Conservation (phyloP, 2,329 filamentous ascomycete genomes). For the Pseudogymnoascus sp. region DNA sequence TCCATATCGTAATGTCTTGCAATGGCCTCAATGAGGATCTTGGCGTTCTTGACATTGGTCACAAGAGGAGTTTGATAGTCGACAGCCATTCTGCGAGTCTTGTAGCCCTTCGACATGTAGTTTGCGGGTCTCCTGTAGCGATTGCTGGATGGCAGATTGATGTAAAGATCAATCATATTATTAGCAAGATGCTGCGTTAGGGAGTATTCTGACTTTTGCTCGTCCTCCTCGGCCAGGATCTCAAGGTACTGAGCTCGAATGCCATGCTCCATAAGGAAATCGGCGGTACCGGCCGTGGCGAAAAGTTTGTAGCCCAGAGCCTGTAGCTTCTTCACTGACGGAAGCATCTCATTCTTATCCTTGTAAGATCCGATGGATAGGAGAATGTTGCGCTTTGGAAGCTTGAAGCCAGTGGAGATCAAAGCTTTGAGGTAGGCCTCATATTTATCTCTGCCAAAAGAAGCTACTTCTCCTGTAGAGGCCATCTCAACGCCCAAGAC, state of each 20-base stretch:
- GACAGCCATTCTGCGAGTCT: conserved; percentile 93
- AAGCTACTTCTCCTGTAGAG: conserved; percentile 95
- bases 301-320: conserved; percentile 92
- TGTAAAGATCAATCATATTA: conserved; percentile 97
- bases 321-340: conserved; percentile 81
- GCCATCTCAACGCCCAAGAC: conserved; percentile 98
- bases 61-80: conserved; percentile 91
- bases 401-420: conserved; percentile 89
- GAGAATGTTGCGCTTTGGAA: conserved; percentile 91
- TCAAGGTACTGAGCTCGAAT: conserved; percentile 92
- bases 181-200: conserved; percentile 93
- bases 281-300: conserved; percentile 89
- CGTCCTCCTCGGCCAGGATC: conserved; percentile 67
- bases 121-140: conserved; percentile 92
- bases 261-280: conserved; percentile 89
- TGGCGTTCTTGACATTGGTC: conserved; percentile 98
- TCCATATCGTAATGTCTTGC: conserved; percentile 79
- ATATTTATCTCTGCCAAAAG: conserved; percentile 90
- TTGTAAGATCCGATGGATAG: conserved; percentile 95
- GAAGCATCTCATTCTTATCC: conserved; percentile 95
- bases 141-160: conserved; percentile 98
- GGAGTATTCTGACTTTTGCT: conserved; percentile 92
- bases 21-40: conserved; percentile 91
- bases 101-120: conserved; percentile 97
- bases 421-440: conserved; percentile 96